Evolutionary conservation across 2,329 filamentous ascomycete species (phyloP), one percentile per base, ranked within the genome.

Genomic region (Fusarium setosum): DNA sequence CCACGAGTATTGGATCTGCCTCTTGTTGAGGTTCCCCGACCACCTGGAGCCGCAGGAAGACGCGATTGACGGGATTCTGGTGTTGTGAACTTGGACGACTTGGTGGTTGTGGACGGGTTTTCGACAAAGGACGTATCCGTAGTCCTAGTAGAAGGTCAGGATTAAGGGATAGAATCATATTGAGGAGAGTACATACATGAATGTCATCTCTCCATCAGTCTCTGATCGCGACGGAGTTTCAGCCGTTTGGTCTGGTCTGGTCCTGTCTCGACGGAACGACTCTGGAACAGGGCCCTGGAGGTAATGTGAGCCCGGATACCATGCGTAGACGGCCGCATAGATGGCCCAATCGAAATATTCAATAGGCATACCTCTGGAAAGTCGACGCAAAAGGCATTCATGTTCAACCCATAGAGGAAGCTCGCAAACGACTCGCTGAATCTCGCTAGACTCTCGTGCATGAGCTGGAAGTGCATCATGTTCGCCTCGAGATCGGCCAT

Each of bases 331-430:
- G 4, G 11, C 31, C 31, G 9, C 38, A 56, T 24, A 29, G 13
- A 37, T 49, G 12, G 26, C 20, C n/a, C 4, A 52, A 5, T 12
- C 4, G 18, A 4, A 18, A 40, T 38, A 29, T 12, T 26, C 24
- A 49, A 54, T 51, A 45, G 20, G 56, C 76, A 50, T 80, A 94
- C 94, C 88, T 99, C 96, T 0, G 94, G 92, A 68, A 97, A 99
- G 77, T 99, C 96, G 29, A 98, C 94, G 77, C 95, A 98, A 76
- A 98, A 99, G 2, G 96, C 96, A 78, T 97, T 98, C 94, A 99
- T 97, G 75, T 98, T 98, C 76, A 99, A 79, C 3, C 96, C 96
- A 73, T 98, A 99, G 42, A 99, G 81, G 73, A 99, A 98, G 70
- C 91, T 93, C 1, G 94, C 94, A 78, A 99, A 99, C 74, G 92